These are phyloP conservation scores for Oehlia diaphana DNA, from an alignment of 192 early-diverging fungal species.

Conservation along the genomic window DNA sequence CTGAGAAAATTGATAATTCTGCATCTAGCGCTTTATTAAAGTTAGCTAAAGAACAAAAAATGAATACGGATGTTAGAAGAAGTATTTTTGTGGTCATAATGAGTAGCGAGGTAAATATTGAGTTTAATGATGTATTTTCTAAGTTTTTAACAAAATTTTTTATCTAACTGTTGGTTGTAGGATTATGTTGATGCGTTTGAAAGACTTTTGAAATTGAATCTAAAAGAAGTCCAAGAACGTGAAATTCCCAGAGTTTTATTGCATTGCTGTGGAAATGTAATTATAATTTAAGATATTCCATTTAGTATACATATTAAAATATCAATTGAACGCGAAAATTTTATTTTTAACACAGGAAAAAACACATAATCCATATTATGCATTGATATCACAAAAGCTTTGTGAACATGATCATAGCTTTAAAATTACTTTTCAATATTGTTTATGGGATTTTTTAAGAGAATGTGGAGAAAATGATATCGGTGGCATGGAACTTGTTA, in stretches of 20 bases:
- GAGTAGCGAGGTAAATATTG: conserved; percentile 70
- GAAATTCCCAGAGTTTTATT: conserved; percentile 92
- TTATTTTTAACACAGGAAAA: conserved; percentile 58
- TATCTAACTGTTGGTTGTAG: conserved; percentile 28
- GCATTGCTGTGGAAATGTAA: conserved; percentile 83
- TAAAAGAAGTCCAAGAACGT: conserved; percentile 92
- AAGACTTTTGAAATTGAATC: conserved; percentile 73
- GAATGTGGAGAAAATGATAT: conserved; percentile 79
- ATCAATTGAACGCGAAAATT: background rate
- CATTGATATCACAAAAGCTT: conserved; percentile 78
- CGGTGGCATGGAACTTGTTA: conserved; percentile 63
- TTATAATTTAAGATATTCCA: conserved; percentile 16
- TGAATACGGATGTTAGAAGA: conserved; percentile 95
- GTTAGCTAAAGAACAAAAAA: conserved; percentile 82
- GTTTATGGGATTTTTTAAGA: conserved; percentile 93
- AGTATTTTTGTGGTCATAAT: conserved; percentile 92
- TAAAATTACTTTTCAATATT: conserved; percentile 92
- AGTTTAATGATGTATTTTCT: background rate
- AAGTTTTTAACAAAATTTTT: background rate
- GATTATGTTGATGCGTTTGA: conserved; percentile 95
- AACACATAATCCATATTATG: conserved; percentile 93
- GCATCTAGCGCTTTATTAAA: conserved; percentile 66
- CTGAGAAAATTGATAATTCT: conserved; percentile 40
- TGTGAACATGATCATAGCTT: conserved; percentile 76
- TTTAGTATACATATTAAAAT: background rate